Conservation (phyloP, 176 grass and related monocot genomes). For the Ananas comosus region DNA sequence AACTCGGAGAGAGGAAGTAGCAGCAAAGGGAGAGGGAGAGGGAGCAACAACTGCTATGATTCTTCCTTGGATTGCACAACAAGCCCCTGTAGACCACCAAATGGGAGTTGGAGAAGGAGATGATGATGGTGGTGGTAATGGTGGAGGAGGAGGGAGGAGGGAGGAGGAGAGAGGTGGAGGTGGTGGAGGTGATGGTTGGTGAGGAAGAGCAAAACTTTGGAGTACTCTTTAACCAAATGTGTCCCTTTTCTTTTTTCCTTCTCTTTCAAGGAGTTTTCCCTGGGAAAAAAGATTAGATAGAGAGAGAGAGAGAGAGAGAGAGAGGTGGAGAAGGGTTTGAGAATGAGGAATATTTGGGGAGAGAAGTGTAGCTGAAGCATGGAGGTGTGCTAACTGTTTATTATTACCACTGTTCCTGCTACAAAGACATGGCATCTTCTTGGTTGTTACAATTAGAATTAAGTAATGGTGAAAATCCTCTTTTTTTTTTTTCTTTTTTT, state of each 20-base stretch:
- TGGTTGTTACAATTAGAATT: slow-evolving; percentile 15
- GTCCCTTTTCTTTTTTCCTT: background rate
- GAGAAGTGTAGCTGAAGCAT: slow-evolving; percentile 7
- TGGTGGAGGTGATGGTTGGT: slow-evolving; percentile 10
- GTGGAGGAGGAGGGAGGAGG: slow-evolving; percentile 16
- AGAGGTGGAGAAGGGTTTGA: background rate
- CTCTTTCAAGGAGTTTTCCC: background rate
- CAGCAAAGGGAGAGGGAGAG: too few relatives aligned
- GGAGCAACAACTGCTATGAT: slow-evolving; percentile 35
- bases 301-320: background rate
- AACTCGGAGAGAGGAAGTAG: background rate
- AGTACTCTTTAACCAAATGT: slow-evolving; percentile 12
- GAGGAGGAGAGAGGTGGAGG: slow-evolving; percentile 10
- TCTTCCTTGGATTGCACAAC: slow-evolving; percentile 76
- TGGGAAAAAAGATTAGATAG: background rate
- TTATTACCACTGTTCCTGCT: slow-evolving; percentile 36
- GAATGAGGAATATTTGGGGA: slow-evolving; percentile 5
- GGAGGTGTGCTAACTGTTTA: slow-evolving; percentile 1
- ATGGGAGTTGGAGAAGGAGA: slow-evolving; percentile 27
- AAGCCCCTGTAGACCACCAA: slow-evolving; percentile 22
- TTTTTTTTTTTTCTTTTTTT: background rate
- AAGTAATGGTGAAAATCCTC: background rate
- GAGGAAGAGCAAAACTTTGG: background rate
- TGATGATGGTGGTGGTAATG: slow-evolving; percentile 32
- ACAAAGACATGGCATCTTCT: slow-evolving; percentile 64